A percentile compares a stretch with the other conserved stretches of the same genome.
These are phyloP conservation scores for Debaryomyces sp. DNA, from an alignment of 1,139 yeast species.

Conservation along the genomic window DNA sequence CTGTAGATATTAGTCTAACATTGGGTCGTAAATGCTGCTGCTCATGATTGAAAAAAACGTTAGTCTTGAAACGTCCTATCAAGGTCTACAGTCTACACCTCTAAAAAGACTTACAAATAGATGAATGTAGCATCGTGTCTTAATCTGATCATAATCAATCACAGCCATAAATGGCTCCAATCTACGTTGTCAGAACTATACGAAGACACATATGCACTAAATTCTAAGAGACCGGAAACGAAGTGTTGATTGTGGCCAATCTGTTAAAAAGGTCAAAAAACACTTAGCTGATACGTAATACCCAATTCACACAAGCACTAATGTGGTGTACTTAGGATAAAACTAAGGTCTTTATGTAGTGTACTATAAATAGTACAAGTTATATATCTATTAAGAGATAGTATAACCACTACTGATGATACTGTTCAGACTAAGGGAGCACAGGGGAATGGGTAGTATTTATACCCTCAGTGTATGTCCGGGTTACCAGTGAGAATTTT, in stretches of 20 bases:
- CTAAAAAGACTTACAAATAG: slow-evolving; percentile 9
- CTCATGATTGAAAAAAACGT: not conserved
- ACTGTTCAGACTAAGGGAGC: slow-evolving; percentile 26
- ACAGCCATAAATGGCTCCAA: slow-evolving; percentile 18
- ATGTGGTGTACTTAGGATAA: slow-evolving; percentile 35
- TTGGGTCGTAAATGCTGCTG: not conserved
- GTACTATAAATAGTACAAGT: slow-evolving; percentile 37
- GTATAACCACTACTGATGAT: slow-evolving; percentile 78
- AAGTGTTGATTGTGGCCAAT: slow-evolving; percentile 66
- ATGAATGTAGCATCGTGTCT: slow-evolving; percentile 52
- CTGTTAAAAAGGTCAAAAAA: slow-evolving; percentile 61
- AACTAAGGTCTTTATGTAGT: slow-evolving; percentile 59
- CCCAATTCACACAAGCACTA: slow-evolving; percentile 38
- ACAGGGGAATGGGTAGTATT: slow-evolving; percentile 19
- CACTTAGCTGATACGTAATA: slow-evolving; percentile 54
- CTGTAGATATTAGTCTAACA: too few species aligned
- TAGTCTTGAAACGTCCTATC: not conserved
- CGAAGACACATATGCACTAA: slow-evolving; percentile 32
- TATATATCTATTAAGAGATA: slow-evolving; percentile 58
- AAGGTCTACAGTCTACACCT: not conserved
- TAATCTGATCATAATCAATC: slow-evolving; percentile 35
- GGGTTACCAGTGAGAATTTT: slow-evolving; percentile 18
- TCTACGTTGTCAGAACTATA: slow-evolving; percentile 28
- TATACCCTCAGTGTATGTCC: slow-evolving; percentile 18
- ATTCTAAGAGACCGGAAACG: slow-evolving; percentile 79